These are phyloP conservation scores for Salmacisia buchloeana DNA, from an alignment of 1,284 basidiomycete genomes.

Conservation along the genomic window DNA sequence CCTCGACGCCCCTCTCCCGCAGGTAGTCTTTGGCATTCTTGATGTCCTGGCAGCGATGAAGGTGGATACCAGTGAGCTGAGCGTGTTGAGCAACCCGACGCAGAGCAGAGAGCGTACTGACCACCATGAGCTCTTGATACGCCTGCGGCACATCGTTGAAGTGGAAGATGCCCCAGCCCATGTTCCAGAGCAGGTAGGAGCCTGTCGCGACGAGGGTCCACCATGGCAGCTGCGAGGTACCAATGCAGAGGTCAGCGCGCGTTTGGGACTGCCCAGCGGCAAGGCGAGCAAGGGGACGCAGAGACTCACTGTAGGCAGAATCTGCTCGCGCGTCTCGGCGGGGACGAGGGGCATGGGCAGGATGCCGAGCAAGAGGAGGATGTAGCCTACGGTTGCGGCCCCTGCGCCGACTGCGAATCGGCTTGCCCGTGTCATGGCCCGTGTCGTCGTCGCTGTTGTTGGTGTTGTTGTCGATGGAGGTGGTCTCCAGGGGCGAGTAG, in stretches of 20 bases:
- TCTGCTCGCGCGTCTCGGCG: slow-evolving; percentile 9
- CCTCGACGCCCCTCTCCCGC: slow-evolving; percentile 23
- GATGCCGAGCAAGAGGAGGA: slow-evolving; percentile 20
- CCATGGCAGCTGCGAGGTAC: slow-evolving; percentile 24
- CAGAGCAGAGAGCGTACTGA: neutral
- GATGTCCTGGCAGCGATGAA: slow-evolving; percentile 24
- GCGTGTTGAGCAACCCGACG: neutral
- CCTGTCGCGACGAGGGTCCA: slow-evolving; percentile 29
- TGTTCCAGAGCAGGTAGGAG: slow-evolving; percentile 24
- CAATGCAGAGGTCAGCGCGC: neutral
- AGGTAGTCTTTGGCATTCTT: slow-evolving; percentile 30
- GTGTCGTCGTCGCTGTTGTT: neutral
- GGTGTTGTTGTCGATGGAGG: neutral
- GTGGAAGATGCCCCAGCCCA: slow-evolving; percentile 30
- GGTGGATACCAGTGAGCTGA: neutral
- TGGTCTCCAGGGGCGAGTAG: too few relatives aligned
- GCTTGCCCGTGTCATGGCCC: neutral
- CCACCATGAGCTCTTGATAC: slow-evolving; percentile 26
- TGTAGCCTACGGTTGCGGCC: slow-evolving; percentile 14
- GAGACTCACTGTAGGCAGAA: slow-evolving; percentile 22
- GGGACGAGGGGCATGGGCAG: slow-evolving; percentile 19
- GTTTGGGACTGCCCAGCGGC: neutral
- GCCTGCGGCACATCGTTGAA: slow-evolving; percentile 30
- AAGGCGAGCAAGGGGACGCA: neutral
- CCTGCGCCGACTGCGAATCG: slow-evolving; percentile 1